A percentile compares a stretch with the other conserved stretches of the same genome.
Conservation (phyloP, 805 yeast genomes). For the Candida ovalis region DNA sequence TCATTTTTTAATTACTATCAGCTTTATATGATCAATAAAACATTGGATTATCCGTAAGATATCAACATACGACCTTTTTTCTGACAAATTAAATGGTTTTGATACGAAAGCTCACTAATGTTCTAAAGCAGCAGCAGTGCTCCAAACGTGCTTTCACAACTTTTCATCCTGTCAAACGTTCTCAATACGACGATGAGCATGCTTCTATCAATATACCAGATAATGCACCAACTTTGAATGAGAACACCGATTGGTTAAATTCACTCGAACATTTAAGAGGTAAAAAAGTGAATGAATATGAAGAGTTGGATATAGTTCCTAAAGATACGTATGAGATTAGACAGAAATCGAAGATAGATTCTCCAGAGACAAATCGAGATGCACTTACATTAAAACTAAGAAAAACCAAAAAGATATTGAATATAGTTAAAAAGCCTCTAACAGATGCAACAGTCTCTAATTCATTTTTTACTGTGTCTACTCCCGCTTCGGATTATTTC, state of each 20-base stretch:
- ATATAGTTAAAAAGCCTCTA: slow-evolving; percentile 14
- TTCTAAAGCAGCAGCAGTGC: background rate
- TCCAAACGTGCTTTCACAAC: background rate
- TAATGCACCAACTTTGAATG: slow-evolving; percentile 33
- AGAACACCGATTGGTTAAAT: slow-evolving; percentile 32
- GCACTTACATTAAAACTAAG: slow-evolving; percentile 9
- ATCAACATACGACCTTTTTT: no score
- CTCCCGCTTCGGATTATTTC: slow-evolving; percentile 30
- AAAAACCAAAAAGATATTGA: slow-evolving; percentile 8
- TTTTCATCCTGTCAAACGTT: background rate
- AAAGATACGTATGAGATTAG: slow-evolving; percentile 19
- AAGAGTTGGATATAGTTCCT: slow-evolving; percentile 13
- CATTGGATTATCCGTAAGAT: no score
- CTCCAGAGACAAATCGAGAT: slow-evolving; percentile 15
- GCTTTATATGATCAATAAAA: no score
- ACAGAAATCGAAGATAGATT: slow-evolving; percentile 18
- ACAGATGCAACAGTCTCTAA: slow-evolving; percentile 3
- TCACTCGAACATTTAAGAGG: background rate
- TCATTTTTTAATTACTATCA: no score
- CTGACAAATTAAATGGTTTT: background rate
- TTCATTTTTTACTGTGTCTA: slow-evolving; percentile 25
- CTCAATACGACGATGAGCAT: background rate
- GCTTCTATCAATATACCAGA: slow-evolving; percentile 25
- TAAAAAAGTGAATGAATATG: background rate
- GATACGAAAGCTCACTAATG: background rate